A percentile compares a stretch with the other conserved stretches of the same genome.
phyloP scores from a whole-genome alignment of 2,329 filamentous ascomycete species.

The Paecilomyces fulvus region DNA sequence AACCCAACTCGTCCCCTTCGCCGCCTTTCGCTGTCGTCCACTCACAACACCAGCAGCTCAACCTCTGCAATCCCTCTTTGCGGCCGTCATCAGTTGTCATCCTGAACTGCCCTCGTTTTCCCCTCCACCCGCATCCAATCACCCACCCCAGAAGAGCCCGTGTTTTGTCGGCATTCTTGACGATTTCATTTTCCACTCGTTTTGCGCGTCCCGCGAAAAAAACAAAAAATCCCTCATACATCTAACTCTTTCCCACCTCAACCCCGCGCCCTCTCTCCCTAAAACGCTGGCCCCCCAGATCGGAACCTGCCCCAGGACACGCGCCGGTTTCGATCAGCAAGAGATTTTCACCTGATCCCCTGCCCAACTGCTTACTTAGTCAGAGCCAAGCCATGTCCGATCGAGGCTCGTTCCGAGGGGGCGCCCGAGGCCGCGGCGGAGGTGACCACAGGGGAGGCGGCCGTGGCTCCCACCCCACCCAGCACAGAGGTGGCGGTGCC shows the following conservation, averaged over 20 bases:
- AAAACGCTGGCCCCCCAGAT: background rate
- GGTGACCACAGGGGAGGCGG: constrained; percentile 40
- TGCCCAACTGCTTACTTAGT: no score
- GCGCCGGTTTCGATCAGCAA: background rate
- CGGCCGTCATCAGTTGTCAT: background rate
- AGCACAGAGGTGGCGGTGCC: constrained; percentile 41
- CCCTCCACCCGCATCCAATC: background rate
- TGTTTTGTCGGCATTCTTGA: background rate
- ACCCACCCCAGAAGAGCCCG: background rate
- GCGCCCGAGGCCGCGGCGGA: constrained; percentile 29
- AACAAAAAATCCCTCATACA: background rate
- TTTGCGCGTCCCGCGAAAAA: background rate
- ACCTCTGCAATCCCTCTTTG: background rate
- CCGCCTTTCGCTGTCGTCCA: background rate
- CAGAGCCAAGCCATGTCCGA: constrained; percentile 29
- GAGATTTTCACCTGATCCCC: background rate
- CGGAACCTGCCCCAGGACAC: background rate
- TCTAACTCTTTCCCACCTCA: background rate
- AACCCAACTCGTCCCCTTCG: background rate
- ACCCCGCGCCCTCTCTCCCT: background rate
- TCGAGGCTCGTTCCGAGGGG: constrained; percentile 49
- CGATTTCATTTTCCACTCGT: background rate
- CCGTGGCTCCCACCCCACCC: constrained; percentile 32
- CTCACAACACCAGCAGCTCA: background rate
- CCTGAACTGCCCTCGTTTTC: background rate